These are phyloP conservation scores for Dianthus caryophyllus DNA, from an alignment of 148 eudicot genomes.

Conservation along the genomic window DNA sequence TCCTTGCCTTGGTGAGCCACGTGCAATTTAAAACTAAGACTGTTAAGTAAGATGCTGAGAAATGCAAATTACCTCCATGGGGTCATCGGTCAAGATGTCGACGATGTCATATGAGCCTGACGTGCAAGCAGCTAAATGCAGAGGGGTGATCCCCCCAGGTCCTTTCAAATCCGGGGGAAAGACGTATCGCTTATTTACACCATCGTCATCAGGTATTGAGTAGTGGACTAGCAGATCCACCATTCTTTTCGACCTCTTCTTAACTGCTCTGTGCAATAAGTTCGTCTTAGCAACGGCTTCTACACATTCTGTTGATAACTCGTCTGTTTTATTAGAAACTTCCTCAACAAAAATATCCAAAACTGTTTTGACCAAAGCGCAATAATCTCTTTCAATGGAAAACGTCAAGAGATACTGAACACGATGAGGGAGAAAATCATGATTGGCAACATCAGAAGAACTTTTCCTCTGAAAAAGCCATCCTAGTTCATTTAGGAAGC, in stretches of 20 bases:
- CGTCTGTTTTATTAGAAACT: conserved; percentile 20
- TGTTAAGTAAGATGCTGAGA: not conserved
- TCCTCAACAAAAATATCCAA: conserved; percentile 24
- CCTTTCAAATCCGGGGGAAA: conserved; percentile 63
- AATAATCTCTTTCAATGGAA: conserved; percentile 33
- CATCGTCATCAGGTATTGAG: conserved; percentile 26
- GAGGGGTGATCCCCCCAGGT: conserved; percentile 81
- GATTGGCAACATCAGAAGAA: conserved; percentile 18
- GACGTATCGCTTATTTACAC: conserved; percentile 36
- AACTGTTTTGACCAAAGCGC: conserved; percentile 30
- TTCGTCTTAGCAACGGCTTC: conserved; percentile 26
- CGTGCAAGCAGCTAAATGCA: conserved; percentile 76
- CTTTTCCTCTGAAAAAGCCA: conserved; percentile 35
- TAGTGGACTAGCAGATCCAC: conserved; percentile 64
- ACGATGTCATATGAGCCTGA: conserved; percentile 54
- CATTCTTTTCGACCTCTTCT: conserved; percentile 56
- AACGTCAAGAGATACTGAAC: conserved; percentile 32
- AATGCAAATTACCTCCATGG: conserved; percentile 51
- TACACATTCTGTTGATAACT: conserved; percentile 20
- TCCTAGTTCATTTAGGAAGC: conserved; percentile 34
- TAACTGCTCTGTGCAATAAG: conserved; percentile 46
- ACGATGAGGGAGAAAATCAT: conserved; percentile 25
- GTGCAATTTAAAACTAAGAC: no score
- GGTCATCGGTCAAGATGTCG: conserved; percentile 64
- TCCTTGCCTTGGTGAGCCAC: no score